Conservation (phyloP, 371 early-diverging fungal genomes). For the Haplosporangium sp. region DNA sequence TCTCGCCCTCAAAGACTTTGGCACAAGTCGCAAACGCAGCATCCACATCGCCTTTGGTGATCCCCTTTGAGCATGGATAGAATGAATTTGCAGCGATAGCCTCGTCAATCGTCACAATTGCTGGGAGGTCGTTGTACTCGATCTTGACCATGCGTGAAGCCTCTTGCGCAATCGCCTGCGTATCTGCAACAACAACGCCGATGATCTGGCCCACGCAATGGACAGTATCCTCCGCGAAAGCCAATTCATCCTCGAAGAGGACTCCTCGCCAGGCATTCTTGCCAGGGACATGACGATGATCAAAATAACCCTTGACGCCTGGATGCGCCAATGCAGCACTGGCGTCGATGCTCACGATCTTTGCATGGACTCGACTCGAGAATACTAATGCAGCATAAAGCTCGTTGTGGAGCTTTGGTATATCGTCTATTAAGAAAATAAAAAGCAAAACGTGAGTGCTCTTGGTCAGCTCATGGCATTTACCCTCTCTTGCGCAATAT, state of each 20-base stretch:
- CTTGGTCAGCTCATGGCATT: no score
- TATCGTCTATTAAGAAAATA: background rate
- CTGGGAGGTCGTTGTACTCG: background rate
- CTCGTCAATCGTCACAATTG: background rate
- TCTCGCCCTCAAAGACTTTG: background rate
- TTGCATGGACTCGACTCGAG: background rate
- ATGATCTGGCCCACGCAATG: background rate
- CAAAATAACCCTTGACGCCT: background rate
- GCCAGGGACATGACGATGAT: background rate
- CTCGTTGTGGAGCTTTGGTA: background rate
- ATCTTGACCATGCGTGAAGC: background rate
- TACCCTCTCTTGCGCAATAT: no score
- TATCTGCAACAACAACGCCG: background rate
- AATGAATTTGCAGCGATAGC: background rate
- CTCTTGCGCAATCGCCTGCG: slow-evolving; percentile 1
- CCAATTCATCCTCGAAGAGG: background rate
- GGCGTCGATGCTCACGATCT: slow-evolving; percentile 2
- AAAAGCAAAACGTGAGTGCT: background rate
- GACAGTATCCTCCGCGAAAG: background rate
- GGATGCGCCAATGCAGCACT: background rate
- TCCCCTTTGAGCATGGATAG: background rate
- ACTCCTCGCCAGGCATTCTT: background rate
- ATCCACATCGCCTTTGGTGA: background rate
- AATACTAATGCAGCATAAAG: background rate
- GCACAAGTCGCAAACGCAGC: background rate